Evolutionary conservation across 1,284 basidiomycete species (phyloP), one percentile per base, ranked within the genome.

Genomic region (Cystobasidium sp.): DNA sequence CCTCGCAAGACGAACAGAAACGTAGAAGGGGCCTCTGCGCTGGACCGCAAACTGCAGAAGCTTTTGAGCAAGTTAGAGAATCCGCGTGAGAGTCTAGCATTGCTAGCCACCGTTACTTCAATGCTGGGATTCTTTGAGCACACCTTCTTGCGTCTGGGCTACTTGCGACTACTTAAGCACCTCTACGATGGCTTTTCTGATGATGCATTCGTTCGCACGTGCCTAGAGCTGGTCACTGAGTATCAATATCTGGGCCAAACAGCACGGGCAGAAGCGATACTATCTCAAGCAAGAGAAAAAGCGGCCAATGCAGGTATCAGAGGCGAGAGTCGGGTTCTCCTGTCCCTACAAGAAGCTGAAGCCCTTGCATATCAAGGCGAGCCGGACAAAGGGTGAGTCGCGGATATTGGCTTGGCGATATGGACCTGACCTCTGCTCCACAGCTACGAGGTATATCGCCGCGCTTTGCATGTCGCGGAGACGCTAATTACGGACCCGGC

Each of bases 181-280:
- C 78, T 85, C 1, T 78, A 89, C 7, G 82, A 90, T 7, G 84
- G 86, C 66, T 79, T 39, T n/a, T 55, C 10, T 18, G 62, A 41
- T n/a, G 70, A 73, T 39, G 22, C 12, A 6, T 91, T 89, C 78
- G 84, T 92, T 9, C 82, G 83, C 0, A 83, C 88, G 0, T 92
- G 90, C 0, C 83, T 89, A 1, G 87, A 89, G 43, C 86, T 95
- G 1, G 93, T 90, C 0, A 85, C 88, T 59, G 90, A 93, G 79
- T 93, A 93, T 79, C 83, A 89, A 47, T 87, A 86, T 58, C 85
- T 96, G 0, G 93, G 94, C 2, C 92, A 90, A 81, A 82, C 84
- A 0, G 86, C 86, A 59, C 87, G 89, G 52, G 92, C 92, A 0
- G 84, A 84, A 0, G 81, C 83, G 0, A 85, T 93, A 16, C 90